Evolutionary conservation across 345 rosid genomes (phyloP).

Genomic region (Lepidium didymum): DNA sequence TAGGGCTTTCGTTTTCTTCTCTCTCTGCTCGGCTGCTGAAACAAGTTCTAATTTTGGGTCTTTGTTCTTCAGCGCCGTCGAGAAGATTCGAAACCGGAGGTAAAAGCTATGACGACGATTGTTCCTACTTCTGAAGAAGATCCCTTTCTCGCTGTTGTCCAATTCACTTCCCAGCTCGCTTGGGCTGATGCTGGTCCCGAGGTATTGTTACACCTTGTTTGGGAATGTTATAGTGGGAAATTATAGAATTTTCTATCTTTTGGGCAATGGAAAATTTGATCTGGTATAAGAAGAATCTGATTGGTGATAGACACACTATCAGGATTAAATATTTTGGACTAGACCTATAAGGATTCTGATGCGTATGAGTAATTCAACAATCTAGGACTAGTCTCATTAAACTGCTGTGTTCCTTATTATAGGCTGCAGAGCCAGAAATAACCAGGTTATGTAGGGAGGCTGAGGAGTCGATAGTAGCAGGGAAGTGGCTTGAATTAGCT

Average conservation of each 20-base stretch:
- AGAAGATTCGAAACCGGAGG: conserved; percentile 5
- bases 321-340: neutral
- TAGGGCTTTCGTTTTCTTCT: conserved; percentile 26
- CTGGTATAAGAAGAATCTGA: neutral
- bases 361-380: neutral
- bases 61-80: conserved; percentile 26
- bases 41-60: neutral
- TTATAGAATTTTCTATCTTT: neutral
- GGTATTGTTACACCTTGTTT: conserved; percentile 31
- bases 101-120: conserved; percentile 58
- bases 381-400: neutral
- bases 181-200: conserved; percentile 99
- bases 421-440: conserved; percentile 80
- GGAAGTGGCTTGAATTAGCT: conserved; percentile 77
- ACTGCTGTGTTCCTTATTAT: neutral
- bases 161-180: conserved; percentile 82
- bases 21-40: conserved; percentile 28
- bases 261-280: neutral
- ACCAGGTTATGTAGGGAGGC: conserved; percentile 74
- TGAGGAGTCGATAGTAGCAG: conserved; percentile 49
- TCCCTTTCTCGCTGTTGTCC: conserved; percentile 82
- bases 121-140: conserved; percentile 96
- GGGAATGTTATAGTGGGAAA: neutral
- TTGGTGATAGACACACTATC: neutral
- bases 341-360: neutral